Conservation (phyloP, 768 basidiomycete genomes). For the Boletus tylopilopsis region DNA sequence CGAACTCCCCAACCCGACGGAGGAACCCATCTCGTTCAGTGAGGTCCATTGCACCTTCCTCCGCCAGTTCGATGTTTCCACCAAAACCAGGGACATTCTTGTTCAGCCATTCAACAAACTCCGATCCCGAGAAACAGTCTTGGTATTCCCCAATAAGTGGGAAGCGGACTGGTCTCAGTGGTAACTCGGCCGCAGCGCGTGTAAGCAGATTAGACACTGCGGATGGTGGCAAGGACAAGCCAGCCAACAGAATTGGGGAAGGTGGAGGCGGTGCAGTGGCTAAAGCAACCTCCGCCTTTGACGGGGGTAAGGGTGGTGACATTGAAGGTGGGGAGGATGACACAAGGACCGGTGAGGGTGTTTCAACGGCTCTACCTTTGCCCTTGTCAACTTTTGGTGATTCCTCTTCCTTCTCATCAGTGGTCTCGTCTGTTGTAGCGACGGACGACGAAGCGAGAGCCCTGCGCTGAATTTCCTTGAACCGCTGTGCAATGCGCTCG, state of each 20-base stretch:
- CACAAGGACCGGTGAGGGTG: slow-evolving; percentile 27
- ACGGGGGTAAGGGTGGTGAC: slow-evolving; percentile 57
- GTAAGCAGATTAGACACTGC: slow-evolving; percentile 67
- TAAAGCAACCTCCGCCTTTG: slow-evolving; percentile 35
- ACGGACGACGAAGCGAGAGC: slow-evolving; percentile 33
- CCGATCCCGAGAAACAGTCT: slow-evolving; percentile 85
- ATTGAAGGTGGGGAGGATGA: slow-evolving; percentile 63
- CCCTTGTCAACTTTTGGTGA: slow-evolving; percentile 75
- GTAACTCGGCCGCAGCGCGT: slow-evolving; percentile 70
- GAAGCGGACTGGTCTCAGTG: slow-evolving; percentile 66
- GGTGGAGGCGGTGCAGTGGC: slow-evolving; percentile 38
- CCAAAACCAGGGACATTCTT: slow-evolving; percentile 75
- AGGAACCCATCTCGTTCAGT: slow-evolving; percentile 53
- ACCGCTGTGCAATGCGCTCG: slow-evolving; percentile 79
- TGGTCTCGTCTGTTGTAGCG: slow-evolving; percentile 26
- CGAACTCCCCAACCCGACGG: slow-evolving; percentile 76
- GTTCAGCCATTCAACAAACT: slow-evolving; percentile 82
- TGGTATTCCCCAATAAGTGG: slow-evolving; percentile 81
- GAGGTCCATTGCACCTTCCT: slow-evolving; percentile 59
- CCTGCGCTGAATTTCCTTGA: slow-evolving; percentile 73
- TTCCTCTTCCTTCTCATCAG: slow-evolving; percentile 33
- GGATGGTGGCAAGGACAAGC: slow-evolving; percentile 61
- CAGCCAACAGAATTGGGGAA: slow-evolving; percentile 68
- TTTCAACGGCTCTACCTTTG: slow-evolving; percentile 63
- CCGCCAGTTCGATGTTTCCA: slow-evolving; percentile 74